Evolutionary conservation across 2,329 filamentous ascomycete genomes (phyloP).

Genomic region (Rhexocercosporidium sp.): DNA sequence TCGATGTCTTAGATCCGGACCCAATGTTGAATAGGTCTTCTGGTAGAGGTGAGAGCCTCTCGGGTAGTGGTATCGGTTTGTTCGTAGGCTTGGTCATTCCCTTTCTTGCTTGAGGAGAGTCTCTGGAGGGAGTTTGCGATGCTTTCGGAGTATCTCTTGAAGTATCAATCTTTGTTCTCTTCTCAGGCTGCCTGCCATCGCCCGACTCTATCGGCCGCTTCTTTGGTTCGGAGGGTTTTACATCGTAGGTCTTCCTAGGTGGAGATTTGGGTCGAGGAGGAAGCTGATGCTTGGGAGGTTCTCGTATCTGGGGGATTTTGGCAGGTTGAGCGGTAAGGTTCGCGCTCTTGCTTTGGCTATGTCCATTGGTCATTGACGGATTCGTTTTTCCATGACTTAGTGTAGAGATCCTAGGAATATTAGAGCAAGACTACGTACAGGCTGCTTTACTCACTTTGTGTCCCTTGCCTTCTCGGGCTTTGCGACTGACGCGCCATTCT

Average conservation of each 20-base stretch:
- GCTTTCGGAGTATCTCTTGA: conserved; percentile 21
- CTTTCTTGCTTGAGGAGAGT: conserved; percentile 28
- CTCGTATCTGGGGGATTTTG: conserved; percentile 20
- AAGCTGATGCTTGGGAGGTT: conserved; percentile 33
- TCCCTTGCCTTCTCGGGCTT: conserved; percentile 15
- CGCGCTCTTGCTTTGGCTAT: conserved; percentile 17
- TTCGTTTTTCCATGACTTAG: conserved; percentile 15
- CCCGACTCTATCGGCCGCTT: conserved; percentile 39
- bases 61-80: conserved; percentile 32
- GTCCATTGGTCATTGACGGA: conserved; percentile 27
- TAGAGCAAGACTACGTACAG: not conserved
- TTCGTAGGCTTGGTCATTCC: conserved; percentile 23
- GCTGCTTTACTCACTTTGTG: conserved; percentile 11
- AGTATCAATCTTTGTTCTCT: conserved; percentile 38
- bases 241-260: conserved; percentile 22
- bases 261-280: conserved; percentile 39
- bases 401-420: not conserved
- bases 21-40: conserved; percentile 33
- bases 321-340: conserved; percentile 5
- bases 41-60: conserved; percentile 36
- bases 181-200: conserved; percentile 35
- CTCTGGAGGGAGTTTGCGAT: conserved; percentile 15
- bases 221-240: conserved; percentile 24
- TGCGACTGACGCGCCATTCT: conserved; percentile 27
- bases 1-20: conserved; percentile 21